These are phyloP conservation scores for Phytophthora megakarya DNA, from an alignment of 352 stramenopile species.

Conservation along the genomic window DNA sequence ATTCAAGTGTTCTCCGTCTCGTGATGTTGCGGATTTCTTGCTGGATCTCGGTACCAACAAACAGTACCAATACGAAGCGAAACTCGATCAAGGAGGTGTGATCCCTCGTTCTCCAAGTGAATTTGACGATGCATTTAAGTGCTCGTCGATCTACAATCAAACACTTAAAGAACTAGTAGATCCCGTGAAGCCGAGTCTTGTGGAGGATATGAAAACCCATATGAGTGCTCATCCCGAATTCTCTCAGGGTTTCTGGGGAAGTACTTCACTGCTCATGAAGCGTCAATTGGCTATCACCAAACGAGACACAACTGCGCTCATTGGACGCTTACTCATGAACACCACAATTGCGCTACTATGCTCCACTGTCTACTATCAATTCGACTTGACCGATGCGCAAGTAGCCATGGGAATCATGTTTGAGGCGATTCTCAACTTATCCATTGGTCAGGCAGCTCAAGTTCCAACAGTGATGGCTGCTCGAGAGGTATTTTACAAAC, in stretches of 20 bases:
- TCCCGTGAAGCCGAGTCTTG: not conserved
- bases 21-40: slow-evolving; percentile 92
- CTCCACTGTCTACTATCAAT: slow-evolving; percentile 31
- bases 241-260: slow-evolving; percentile 19
- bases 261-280: slow-evolving; percentile 21
- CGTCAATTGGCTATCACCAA: slow-evolving; percentile 26
- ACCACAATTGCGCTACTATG: slow-evolving; percentile 34
- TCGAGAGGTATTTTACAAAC: slow-evolving; percentile 44
- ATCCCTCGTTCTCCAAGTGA: slow-evolving; percentile 21
- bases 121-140: slow-evolving; percentile 52
- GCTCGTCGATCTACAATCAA: slow-evolving; percentile 3
- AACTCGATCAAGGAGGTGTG: not conserved
- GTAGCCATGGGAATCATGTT: slow-evolving; percentile 64
- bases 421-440: slow-evolving; percentile 61
- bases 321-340: slow-evolving; percentile 29
- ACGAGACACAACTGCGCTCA: slow-evolving; percentile 25
- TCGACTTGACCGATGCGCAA: slow-evolving; percentile 27
- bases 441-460: slow-evolving; percentile 55
- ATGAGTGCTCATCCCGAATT: slow-evolving; percentile 25
- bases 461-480: slow-evolving; percentile 56
- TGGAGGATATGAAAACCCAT: slow-evolving; percentile 16
- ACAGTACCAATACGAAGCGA: slow-evolving; percentile 34
- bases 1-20: slow-evolving; percentile 38
- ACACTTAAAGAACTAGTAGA: not conserved
- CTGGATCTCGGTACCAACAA: slow-evolving; percentile 53